Base-by-base conservation (phyloP, 2,329 filamentous ascomycete species). In the Cercospora brassicicola region DNA sequence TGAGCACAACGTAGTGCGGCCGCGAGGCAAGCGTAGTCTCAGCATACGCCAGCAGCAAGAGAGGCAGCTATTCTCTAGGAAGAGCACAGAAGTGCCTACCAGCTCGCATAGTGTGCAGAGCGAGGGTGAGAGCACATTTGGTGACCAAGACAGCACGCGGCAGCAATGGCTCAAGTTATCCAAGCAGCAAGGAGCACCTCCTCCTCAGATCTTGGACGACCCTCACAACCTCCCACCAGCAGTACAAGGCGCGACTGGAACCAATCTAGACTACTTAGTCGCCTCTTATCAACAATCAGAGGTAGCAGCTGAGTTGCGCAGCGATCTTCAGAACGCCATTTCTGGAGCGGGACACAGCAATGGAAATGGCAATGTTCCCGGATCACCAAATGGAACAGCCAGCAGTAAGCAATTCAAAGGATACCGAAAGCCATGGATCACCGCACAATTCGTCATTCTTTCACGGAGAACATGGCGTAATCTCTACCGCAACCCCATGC, bases 401-500 rank as follows among this genome's bases (percentile, higher is more conserved):
- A 77, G 80, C 28, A 64, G 62, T 28, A 64, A 64, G 8, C 78
- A 79, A 69, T 88, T 94, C 69, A 91, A 89, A 76, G 91, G 92
- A 18, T 97, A 96, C 79, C 87, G 89, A 66, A 92, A 95, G 67
- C 86, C 97, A 66, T 89, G 94, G 57, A 89, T 94, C 72, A 75
- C 86, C 8, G 86, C 90, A 53, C 95, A 99, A 79, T 98, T 99
- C 80, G 77, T 90, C 64, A 97, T 99, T 73, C 84, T 99, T 11
- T 96, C 94, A 0, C 87, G 89, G 75, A 89, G 95, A 56, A 99
- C 95, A 0, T 99, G 94, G 94, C 93, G 91, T 77, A 99, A 99
- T 77, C 85, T 99, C 6, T 98, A 99, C 83, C 90, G 95, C 66
- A 97, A 99, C 79, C 95, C 95, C 1, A 94, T 98, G 87, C 84